A percentile compares a stretch with the other conserved stretches of the same genome.
phyloP scores from a whole-genome alignment of 192 early-diverging fungal species.

The Gaertneriomyces sp. region DNA sequence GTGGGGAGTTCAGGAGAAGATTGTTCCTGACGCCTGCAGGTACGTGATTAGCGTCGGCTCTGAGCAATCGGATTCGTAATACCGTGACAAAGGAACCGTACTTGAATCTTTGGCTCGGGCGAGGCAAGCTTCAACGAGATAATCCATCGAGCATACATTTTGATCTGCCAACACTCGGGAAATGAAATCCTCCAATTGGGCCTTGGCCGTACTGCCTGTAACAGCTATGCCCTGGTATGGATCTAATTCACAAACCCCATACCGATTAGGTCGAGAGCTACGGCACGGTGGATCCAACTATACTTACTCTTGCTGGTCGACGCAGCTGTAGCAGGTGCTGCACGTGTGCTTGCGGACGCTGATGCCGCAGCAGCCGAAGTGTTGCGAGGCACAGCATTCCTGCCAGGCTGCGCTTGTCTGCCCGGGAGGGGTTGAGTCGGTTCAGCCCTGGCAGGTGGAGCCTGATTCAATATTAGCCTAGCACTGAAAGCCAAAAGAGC shows the following conservation, averaged over 20 bases:
- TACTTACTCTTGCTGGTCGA: neutral
- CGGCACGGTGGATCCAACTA: neutral
- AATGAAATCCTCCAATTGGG: slow-evolving; percentile 19
- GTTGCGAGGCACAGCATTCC: neutral
- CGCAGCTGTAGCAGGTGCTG: neutral
- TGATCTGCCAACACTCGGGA: slow-evolving; percentile 5
- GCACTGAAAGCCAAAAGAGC: neutral
- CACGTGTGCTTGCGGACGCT: neutral
- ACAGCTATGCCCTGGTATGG: neutral
- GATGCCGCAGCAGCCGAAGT: neutral
- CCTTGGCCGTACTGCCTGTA: slow-evolving; percentile 9
- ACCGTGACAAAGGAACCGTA: neutral
- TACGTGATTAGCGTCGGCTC: neutral
- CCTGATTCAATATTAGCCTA: too few species aligned
- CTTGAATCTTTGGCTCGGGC: slow-evolving; percentile 16
- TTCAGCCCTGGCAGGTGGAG: too few species aligned
- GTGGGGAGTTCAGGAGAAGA: neutral
- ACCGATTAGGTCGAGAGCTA: neutral
- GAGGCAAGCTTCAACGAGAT: slow-evolving; percentile 5
- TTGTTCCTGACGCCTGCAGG: neutral
- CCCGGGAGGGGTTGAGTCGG: too few species aligned
- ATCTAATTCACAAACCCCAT: neutral
- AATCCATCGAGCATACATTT: slow-evolving; percentile 9
- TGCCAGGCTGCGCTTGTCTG: too few species aligned
- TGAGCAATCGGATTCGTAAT: neutral